A percentile compares a stretch with the other conserved stretches of the same genome.
Evolutionary conservation across 306 rosid genomes (phyloP).

Genomic region (Prosopis cineraria): DNA sequence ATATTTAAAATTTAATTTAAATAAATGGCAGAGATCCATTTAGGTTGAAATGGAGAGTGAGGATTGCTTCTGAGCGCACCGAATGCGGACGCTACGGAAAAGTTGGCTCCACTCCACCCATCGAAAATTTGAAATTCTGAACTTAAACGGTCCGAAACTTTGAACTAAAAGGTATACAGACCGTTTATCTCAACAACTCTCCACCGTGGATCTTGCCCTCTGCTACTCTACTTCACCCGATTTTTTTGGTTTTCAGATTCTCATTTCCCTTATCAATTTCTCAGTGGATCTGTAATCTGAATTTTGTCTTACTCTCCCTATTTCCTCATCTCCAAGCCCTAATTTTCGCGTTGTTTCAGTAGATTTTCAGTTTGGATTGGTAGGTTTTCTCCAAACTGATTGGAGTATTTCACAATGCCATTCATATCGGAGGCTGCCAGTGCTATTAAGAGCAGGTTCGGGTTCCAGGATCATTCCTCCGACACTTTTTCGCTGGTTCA

Average conservation of each 20-base stretch:
- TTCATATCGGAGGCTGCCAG: constrained; percentile 81
- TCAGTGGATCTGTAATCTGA: neutral
- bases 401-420: constrained; percentile 49
- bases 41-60: too few relatives aligned
- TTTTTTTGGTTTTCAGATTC: constrained; percentile 7
- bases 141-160: constrained; percentile 56
- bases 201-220: constrained; percentile 40
- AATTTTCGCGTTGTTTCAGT: neutral
- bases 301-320: neutral
- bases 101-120: constrained; percentile 50
- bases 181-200: constrained; percentile 40
- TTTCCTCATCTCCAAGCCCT: constrained; percentile 16
- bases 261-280: neutral
- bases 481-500: constrained; percentile 49
- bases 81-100: too few relatives aligned
- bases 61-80: too few relatives aligned
- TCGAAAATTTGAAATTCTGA: constrained; percentile 45
- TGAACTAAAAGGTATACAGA: constrained; percentile 33
- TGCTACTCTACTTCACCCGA: neutral
- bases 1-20: too few relatives aligned
- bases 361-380: neutral
- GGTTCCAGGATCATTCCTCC: constrained; percentile 73
- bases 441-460: constrained; percentile 83
- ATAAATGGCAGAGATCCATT: too few relatives aligned
- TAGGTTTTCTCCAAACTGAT: neutral